Evolutionary conservation across 2,329 filamentous ascomycete species (phyloP).

Genomic region (Dryadomyces quercus-mongolicae): DNA sequence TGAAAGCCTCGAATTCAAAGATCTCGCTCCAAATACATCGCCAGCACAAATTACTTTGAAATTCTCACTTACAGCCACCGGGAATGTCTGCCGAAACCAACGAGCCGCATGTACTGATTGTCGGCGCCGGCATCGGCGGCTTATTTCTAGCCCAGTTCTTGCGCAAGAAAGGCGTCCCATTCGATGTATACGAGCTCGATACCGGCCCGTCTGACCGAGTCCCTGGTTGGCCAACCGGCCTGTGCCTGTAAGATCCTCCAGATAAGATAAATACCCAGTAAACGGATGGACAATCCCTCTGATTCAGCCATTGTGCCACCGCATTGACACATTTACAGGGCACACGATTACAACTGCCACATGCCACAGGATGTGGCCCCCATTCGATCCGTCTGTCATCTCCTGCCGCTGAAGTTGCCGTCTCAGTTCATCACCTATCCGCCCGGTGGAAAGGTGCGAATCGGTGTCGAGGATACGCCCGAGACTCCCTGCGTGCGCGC

Average conservation of each 20-base stretch:
- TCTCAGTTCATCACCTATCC: slow-evolving; percentile 14
- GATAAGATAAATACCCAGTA: no score
- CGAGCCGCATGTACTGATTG: slow-evolving; percentile 22
- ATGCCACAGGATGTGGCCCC: slow-evolving; percentile 14
- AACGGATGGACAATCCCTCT: no score
- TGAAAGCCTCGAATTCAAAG: neutral
- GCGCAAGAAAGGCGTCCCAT: slow-evolving; percentile 19
- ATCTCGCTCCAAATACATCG: neutral
- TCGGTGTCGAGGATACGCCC: slow-evolving; percentile 16
- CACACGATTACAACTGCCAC: slow-evolving; percentile 10
- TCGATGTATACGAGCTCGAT: slow-evolving; percentile 25
- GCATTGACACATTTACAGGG: no score
- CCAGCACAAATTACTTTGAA: no score
- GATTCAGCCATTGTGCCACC: no score
- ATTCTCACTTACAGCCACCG: neutral
- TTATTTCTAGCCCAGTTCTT: slow-evolving; percentile 28
- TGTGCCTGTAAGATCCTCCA: slow-evolving; percentile 14
- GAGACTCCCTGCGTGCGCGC: slow-evolving; percentile 19
- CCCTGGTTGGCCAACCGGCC: slow-evolving; percentile 20
- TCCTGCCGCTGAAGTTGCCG: slow-evolving; percentile 15
- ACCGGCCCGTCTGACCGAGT: slow-evolving; percentile 10
- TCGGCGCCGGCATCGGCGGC: slow-evolving; percentile 29
- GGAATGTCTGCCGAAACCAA: neutral
- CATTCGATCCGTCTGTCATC: slow-evolving; percentile 13
- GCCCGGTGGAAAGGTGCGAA: slow-evolving; percentile 2